phyloP scores from a whole-genome alignment of 164 flowering plant species.

The Sextonia rubra region DNA sequence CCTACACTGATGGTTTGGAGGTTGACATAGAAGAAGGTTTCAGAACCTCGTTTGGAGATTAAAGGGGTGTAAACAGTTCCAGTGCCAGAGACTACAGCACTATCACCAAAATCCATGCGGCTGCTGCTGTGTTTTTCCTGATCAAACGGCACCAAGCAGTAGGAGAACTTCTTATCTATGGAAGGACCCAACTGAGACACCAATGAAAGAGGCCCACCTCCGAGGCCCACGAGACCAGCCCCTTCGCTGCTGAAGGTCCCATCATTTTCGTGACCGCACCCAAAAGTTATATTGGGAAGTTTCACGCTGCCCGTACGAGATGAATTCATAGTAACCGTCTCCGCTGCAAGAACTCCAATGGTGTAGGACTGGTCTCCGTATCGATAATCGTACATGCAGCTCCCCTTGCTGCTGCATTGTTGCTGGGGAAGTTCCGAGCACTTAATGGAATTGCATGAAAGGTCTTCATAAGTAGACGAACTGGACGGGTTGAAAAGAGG shows the following conservation, averaged over 20 bases:
- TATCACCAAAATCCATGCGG: slow-evolving; percentile 34
- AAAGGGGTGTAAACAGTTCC: slow-evolving; percentile 41
- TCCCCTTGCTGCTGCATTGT: too few relatives aligned
- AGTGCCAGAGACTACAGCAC: slow-evolving; percentile 24
- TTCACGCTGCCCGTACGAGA: not conserved
- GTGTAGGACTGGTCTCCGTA: slow-evolving; percentile 40
- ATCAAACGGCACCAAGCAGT: slow-evolving; percentile 39
- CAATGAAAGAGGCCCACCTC: slow-evolving; percentile 41
- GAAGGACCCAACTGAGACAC: slow-evolving; percentile 27
- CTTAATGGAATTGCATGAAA: slow-evolving; percentile 24
- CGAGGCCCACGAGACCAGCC: slow-evolving; percentile 56
- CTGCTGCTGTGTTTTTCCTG: not conserved
- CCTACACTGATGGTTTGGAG: slow-evolving; percentile 45
- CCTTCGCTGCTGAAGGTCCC: slow-evolving; percentile 27
- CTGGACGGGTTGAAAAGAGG: slow-evolving; percentile 15
- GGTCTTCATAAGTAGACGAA: slow-evolving; percentile 30
- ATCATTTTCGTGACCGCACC: slow-evolving; percentile 44
- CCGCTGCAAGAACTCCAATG: slow-evolving; percentile 33
- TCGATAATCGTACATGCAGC: slow-evolving; percentile 21
- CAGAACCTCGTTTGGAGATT: not conserved
- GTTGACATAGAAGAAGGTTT: slow-evolving; percentile 37
- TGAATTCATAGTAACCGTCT: slow-evolving; percentile 34
- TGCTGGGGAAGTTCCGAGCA: slow-evolving; percentile 18
- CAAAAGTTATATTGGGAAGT: slow-evolving; percentile 23
- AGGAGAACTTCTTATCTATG: slow-evolving; percentile 47